These are phyloP conservation scores for Logfia minima DNA, from an alignment of 129 eudicot genomes.

Conservation along the genomic window DNA sequence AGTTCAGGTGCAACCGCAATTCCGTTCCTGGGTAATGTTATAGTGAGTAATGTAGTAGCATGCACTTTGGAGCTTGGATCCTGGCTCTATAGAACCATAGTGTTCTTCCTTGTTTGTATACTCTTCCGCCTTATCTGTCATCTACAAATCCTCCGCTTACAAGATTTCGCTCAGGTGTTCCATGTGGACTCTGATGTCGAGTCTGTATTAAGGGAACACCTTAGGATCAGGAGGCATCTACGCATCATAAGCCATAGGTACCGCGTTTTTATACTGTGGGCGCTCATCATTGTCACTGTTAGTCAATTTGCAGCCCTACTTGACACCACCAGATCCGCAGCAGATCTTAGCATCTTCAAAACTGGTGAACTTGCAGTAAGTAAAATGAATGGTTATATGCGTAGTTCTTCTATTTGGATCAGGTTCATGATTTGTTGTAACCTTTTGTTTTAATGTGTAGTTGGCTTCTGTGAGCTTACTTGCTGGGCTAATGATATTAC, in stretches of 20 bases:
- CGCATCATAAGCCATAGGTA: constrained; percentile 85
- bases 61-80: constrained; percentile 79
- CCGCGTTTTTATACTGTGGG: constrained; percentile 63
- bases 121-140: constrained; percentile 90
- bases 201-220: constrained; percentile 71
- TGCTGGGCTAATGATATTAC: constrained; percentile 77
- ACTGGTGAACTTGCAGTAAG: constrained; percentile 94
- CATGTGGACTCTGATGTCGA: constrained; percentile 69
- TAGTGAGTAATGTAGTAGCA: constrained; percentile 68
- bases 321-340: constrained; percentile 65
- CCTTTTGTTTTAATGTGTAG: constrained; percentile 35
- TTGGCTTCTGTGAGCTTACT: constrained; percentile 86
- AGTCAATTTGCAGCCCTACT: constrained; percentile 78
- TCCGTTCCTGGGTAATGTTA: constrained; percentile 75
- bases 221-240: constrained; percentile 82
- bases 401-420: neutral
- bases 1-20: constrained; percentile 76
- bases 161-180: constrained; percentile 82
- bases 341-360: constrained; percentile 58
- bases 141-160: constrained; percentile 89
- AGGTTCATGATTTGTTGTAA: constrained; percentile 6
- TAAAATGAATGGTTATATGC: neutral
- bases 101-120: constrained; percentile 85
- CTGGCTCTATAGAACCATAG: constrained; percentile 86
- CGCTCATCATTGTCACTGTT: constrained; percentile 66